Evolutionary conservation across 1,284 basidiomycete species (phyloP).

Genomic region (Porodaedalea pini): DNA sequence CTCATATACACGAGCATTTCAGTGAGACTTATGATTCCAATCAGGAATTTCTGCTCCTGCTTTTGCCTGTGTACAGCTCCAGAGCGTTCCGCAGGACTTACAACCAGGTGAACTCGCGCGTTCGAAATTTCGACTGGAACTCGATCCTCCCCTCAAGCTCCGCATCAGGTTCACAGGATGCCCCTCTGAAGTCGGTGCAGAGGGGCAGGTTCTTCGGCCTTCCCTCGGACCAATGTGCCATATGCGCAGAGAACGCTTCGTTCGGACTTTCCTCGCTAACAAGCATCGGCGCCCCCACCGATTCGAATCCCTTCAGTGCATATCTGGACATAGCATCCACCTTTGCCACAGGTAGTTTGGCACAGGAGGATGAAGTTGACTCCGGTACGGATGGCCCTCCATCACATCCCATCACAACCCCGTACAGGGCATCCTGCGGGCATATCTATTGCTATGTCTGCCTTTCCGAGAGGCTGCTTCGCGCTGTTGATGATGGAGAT

Average conservation of each 20-base stretch:
- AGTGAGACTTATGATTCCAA: not conserved
- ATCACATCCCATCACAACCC: conserved; percentile 60
- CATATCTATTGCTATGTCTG: conserved; percentile 89
- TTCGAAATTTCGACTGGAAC: conserved; percentile 8
- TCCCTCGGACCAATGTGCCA: conserved; percentile 68
- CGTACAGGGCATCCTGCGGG: conserved; percentile 73
- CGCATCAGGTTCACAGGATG: conserved; percentile 29
- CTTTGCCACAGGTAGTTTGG: not conserved
- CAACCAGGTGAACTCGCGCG: conserved; percentile 11
- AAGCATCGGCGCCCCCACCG: conserved; percentile 42
- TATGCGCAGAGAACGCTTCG: conserved; percentile 72
- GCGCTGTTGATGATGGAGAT: conserved; percentile 59
- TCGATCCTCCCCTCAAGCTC: conserved; percentile 25
- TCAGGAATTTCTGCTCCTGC: conserved; percentile 93
- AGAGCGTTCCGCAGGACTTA: conserved; percentile 57
- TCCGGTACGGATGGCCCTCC: conserved; percentile 45
- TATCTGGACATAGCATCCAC: conserved; percentile 21
- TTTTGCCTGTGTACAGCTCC: conserved; percentile 80
- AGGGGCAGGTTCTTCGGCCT: conserved; percentile 63
- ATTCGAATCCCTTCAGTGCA: conserved; percentile 32
- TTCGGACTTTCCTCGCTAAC: conserved; percentile 54
- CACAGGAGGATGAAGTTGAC: conserved; percentile 19
- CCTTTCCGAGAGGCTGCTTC: conserved; percentile 76
- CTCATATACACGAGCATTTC: conserved; percentile 9
- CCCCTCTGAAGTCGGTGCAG: conserved; percentile 18